A percentile compares a stretch with the other conserved stretches of the same genome.
phyloP scores from a whole-genome alignment of 129 eudicot species.

The Pulicaria dysenterica region DNA sequence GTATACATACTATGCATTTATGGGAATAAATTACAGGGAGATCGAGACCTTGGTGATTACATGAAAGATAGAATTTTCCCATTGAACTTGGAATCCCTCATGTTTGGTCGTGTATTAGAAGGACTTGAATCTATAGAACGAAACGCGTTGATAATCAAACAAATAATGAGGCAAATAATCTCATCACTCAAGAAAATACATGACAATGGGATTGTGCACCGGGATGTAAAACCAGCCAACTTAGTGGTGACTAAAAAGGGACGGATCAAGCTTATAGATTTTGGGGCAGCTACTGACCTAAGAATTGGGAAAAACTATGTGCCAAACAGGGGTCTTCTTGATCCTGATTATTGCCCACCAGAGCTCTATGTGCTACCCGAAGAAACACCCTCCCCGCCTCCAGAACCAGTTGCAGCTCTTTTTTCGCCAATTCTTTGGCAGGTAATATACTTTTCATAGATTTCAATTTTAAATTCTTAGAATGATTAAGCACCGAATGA shows the following conservation, averaged over 20 bases:
- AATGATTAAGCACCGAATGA: too few relatives aligned
- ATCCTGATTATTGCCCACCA: constrained; percentile 94
- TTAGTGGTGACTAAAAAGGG: constrained; percentile 97
- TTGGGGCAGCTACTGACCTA: constrained; percentile 95
- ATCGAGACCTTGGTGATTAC: constrained; percentile 88
- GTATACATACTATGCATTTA: constrained; percentile 2
- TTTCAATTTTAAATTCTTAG: background rate
- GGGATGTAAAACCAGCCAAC: constrained; percentile 96
- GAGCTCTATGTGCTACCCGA: constrained; percentile 87
- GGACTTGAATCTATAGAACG: constrained; percentile 72
- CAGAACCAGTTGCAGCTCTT: constrained; percentile 93
- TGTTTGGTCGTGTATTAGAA: constrained; percentile 88
- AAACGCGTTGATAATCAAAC: constrained; percentile 88
- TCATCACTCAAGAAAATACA: constrained; percentile 90
- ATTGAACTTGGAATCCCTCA: constrained; percentile 74
- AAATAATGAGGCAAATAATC: constrained; percentile 87
- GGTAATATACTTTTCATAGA: constrained; percentile 36
- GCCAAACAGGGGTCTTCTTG: constrained; percentile 81
- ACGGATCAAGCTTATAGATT: constrained; percentile 87
- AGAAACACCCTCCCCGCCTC: constrained; percentile 96
- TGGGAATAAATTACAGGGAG: constrained; percentile 61
- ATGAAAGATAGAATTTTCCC: constrained; percentile 88
- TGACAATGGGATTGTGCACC: constrained; percentile 84
- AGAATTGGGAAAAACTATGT: constrained; percentile 94
- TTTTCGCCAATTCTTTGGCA: constrained; percentile 93